phyloP scores from a whole-genome alignment of 2,329 filamentous ascomycete species.

The Sordariomycetes sp. region DNA sequence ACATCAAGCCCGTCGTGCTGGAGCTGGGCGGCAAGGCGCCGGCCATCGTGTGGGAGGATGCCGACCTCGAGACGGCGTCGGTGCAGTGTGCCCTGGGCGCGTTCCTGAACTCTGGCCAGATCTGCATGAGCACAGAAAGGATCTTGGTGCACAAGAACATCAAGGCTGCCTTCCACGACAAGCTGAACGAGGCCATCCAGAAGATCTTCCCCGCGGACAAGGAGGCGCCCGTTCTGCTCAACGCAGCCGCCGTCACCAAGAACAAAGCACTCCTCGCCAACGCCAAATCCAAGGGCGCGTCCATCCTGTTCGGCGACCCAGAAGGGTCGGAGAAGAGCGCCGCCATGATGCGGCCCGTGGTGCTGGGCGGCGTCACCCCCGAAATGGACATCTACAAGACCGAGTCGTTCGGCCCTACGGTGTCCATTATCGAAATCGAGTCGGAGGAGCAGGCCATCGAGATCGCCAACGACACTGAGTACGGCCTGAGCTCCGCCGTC shows the following conservation, averaged over 20 bases:
- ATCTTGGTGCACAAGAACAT: conserved; percentile 49
- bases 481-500: conserved; percentile 62
- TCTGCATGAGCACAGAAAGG: conserved; percentile 80
- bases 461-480: conserved; percentile 75
- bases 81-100: conserved; percentile 58
- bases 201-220: conserved; percentile 43
- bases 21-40: conserved; percentile 79
- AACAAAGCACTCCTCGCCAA: conserved; percentile 59
- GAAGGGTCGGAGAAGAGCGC: conserved; percentile 19
- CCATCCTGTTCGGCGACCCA: conserved; percentile 28
- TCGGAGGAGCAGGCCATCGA: conserved; percentile 62
- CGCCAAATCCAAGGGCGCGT: conserved; percentile 59
- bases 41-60: conserved; percentile 72
- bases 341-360: conserved; percentile 49
- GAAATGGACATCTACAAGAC: conserved; percentile 66
- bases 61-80: conserved; percentile 65
- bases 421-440: conserved; percentile 58
- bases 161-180: conserved; percentile 33
- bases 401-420: conserved; percentile 71
- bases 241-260: conserved; percentile 54
- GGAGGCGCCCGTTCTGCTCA: conserved; percentile 62
- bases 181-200: conserved; percentile 27
- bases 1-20: conserved; percentile 71
- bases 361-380: conserved; percentile 53
- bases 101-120: conserved; percentile 67